Percentiles rank a stretch among this genome's conserved stretches.
Conservation (phyloP, 768 basidiomycete genomes). For the Phlebiopsis gigantea region DNA sequence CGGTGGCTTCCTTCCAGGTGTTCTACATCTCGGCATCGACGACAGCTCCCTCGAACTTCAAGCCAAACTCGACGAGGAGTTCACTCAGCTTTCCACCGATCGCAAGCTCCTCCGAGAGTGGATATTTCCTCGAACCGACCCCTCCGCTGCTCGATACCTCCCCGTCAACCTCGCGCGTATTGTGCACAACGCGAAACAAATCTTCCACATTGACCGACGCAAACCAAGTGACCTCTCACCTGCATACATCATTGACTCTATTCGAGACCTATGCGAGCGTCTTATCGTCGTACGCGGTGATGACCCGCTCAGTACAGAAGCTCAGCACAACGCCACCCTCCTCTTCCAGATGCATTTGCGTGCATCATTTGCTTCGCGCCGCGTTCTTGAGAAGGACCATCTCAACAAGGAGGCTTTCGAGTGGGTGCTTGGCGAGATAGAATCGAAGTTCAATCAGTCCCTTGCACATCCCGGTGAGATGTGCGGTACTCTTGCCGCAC, state of each 20-base stretch:
- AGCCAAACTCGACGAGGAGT: conserved; percentile 78
- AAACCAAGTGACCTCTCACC: conserved; percentile 93
- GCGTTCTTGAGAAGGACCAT: conserved; percentile 84
- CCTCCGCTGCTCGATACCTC: conserved; percentile 72
- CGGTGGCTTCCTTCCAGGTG: conserved; percentile 74
- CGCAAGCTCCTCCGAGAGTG: conserved; percentile 74
- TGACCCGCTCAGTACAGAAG: conserved; percentile 67
- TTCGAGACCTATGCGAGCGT: conserved; percentile 68
- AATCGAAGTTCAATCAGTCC: conserved; percentile 93
- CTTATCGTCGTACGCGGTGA: conserved; percentile 86
- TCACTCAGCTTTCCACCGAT: conserved; percentile 58
- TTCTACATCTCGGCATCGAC: conserved; percentile 84
- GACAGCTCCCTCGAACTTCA: conserved; percentile 82
- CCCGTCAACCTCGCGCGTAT: conserved; percentile 96
- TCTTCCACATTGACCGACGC: conserved; percentile 94
- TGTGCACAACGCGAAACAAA: conserved; percentile 91
- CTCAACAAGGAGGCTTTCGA: conserved; percentile 92
- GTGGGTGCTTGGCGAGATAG: conserved; percentile 94
- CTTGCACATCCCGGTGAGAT: conserved; percentile 94
- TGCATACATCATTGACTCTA: conserved; percentile 74
- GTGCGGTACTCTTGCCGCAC: conserved; percentile 97
- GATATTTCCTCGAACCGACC: conserved; percentile 75
- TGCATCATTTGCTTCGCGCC: conserved; percentile 80
- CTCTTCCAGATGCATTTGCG: conserved; percentile 93
- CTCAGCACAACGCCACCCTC: conserved; percentile 84